Evolutionary conservation across 2,329 filamentous ascomycete genomes (phyloP), one percentile per base, ranked within the genome.

Genomic region (Aureobasidium sp.): DNA sequence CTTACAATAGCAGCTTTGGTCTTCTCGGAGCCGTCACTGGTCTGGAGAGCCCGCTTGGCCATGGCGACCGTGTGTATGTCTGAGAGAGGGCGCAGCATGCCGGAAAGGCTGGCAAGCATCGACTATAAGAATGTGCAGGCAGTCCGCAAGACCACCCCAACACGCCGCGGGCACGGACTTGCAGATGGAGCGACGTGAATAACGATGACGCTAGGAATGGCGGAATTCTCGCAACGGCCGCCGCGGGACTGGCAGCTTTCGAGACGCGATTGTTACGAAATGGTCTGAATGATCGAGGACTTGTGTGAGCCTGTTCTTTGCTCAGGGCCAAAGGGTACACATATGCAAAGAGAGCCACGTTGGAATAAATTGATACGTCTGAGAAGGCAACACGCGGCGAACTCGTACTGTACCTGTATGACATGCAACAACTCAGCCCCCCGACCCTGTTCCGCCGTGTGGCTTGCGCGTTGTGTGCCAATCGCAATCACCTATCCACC

Each of bases 131-230:
- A 32, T 42, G 40, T 29, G 41, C 29, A 32, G 29, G 22, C n/a
- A 22, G 12, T 45, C 16, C 17, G 22, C 41, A 34, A 45, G 44
- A 48, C 44, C 44, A 27, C 44, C 44, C 44, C 44, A 48, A 48
- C 44, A 37, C 42, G 42, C 44, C 32, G 44, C n/a, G n/a, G n/a
- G n/a, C 44, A 48, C 44, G 44, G 44, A 48, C 44, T 37, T 29
- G n/a, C 12, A 16, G 40, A 30, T 17, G 40, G 25, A 25, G 38
- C 8, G 41, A 44, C 41, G 41, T 45, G 42, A 11, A 48, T 27
- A 37, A 48, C 44, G 45, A 39, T 49, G 45, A 49, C 45, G 44
- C 30, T 37, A 21, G 32, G 34, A 29, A 38, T 49, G 45, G 32
- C 45, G 35, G 34, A 39, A 21, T 32, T 21, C 12, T 37, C 24